These are phyloP conservation scores for Alternaria brassicicola DNA, from an alignment of 2,329 filamentous ascomycete species.

Conservation along the genomic window DNA sequence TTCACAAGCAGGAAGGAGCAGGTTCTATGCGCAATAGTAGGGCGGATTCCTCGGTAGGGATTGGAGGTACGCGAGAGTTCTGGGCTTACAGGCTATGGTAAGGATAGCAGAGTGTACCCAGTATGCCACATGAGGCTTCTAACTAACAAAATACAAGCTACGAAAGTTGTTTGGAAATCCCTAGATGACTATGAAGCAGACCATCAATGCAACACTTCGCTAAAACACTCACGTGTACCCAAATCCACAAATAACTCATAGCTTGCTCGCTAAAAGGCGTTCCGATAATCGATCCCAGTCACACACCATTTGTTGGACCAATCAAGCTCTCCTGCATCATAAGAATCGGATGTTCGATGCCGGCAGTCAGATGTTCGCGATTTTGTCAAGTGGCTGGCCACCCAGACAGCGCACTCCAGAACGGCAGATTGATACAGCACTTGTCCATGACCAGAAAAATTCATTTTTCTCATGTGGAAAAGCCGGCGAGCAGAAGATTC, in stretches of 20 bases:
- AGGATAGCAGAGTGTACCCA: not conserved
- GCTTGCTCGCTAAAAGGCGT: not conserved
- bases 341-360: not conserved
- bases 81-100: not conserved
- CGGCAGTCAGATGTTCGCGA: not conserved
- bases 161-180: not conserved
- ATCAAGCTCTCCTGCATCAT: not conserved
- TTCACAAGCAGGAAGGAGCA: not conserved
- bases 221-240: not conserved
- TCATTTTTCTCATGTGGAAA: not conserved
- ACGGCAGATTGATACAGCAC: not conserved
- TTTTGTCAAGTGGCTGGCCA: not conserved
- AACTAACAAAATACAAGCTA: not conserved
- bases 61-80: too few species aligned
- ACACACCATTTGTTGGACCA: not conserved
- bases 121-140: not conserved
- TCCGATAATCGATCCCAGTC: not conserved
- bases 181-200: not conserved
- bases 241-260: not conserved
- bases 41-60: not conserved
- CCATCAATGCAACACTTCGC: not conserved
- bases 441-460: not conserved
- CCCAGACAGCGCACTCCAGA: not conserved
- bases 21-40: not conserved
- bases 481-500: not conserved